Evolutionary conservation across 2,329 filamentous ascomycete species (phyloP).

Genomic region (Arthrobotrys iridis): DNA sequence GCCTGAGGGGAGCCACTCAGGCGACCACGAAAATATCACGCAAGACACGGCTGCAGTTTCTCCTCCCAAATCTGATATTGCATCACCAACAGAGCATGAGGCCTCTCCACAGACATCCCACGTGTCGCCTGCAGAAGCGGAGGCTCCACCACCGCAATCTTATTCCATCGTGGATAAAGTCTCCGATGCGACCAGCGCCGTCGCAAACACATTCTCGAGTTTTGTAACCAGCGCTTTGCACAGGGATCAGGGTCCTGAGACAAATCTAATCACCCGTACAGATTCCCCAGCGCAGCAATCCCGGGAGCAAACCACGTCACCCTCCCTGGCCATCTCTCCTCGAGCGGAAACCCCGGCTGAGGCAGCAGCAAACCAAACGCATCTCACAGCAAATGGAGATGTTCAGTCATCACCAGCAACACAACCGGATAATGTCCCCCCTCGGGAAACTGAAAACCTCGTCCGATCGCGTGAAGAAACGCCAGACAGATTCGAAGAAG

Average conservation of each 20-base stretch:
- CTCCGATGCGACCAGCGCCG: conserved; percentile 12
- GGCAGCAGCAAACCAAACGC: conserved; percentile 20
- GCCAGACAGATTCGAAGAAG: conserved; percentile 45
- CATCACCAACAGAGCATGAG: conserved; percentile 29
- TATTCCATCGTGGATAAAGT: conserved; percentile 32
- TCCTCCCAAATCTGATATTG: neutral
- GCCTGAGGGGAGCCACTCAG: conserved; percentile 1
- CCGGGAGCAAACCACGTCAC: conserved; percentile 43
- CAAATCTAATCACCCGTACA: neutral
- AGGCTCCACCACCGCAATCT: conserved; percentile 22
- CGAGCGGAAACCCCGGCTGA: conserved; percentile 14
- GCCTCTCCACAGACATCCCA: conserved; percentile 3
- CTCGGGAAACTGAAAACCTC: neutral
- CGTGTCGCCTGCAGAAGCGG: conserved; percentile 14
- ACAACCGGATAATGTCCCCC: conserved; percentile 3
- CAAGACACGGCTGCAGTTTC: neutral
- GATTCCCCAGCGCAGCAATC: conserved; percentile 24
- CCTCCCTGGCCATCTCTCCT: neutral
- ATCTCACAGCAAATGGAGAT: conserved; percentile 1
- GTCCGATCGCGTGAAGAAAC: conserved; percentile 32
- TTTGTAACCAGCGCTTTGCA: conserved; percentile 27
- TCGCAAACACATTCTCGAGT: conserved; percentile 36
- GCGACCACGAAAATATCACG: neutral
- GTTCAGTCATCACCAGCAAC: conserved; percentile 2
- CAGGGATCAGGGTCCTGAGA: conserved; percentile 32